Percentiles rank a stretch among this genome's conserved stretches.
Evolutionary conservation across 495 filamentous ascomycete species (phyloP).

Genomic region (Penicillium longicatenatum): DNA sequence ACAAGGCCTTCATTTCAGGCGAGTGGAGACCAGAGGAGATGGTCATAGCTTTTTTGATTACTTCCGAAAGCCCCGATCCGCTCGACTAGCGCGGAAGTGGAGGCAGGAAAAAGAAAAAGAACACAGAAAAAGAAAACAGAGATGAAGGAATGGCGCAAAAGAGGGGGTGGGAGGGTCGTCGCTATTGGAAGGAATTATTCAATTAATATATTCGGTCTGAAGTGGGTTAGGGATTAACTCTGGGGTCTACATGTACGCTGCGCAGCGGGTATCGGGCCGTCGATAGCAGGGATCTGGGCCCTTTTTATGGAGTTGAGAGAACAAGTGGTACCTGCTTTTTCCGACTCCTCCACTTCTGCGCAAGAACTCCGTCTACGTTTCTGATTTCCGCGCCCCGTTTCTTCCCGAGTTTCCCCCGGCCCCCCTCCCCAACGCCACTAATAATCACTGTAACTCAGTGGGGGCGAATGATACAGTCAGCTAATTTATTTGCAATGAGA

Average conservation of each 20-base stretch:
- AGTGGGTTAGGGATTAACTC: neutral
- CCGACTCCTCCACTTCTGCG: neutral
- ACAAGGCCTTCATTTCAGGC: neutral
- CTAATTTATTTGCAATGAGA: neutral
- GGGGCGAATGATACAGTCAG: constrained; percentile 8
- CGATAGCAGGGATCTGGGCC: constrained; percentile 36
- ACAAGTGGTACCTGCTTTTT: constrained; percentile 6
- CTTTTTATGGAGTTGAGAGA: neutral
- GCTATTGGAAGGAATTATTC: neutral
- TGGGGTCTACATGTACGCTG: constrained; percentile 30
- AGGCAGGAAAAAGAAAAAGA: neutral
- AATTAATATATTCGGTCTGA: too few species aligned
- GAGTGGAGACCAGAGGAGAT: neutral
- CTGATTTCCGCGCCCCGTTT: constrained; percentile 22
- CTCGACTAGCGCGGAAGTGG: neutral
- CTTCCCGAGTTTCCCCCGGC: constrained; percentile 11
- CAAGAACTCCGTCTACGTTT: too few species aligned
- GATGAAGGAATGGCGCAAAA: neutral
- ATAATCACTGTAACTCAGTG: constrained; percentile 5
- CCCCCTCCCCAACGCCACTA: neutral
- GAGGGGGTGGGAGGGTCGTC: neutral
- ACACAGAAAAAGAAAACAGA: neutral
- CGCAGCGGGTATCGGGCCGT: constrained; percentile 39
- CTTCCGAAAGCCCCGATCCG: constrained; percentile 9
- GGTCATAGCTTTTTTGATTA: constrained; percentile 1